Percentiles rank a stretch among this genome's conserved stretches.
These are phyloP conservation scores for Cercospora sp. DNA, from an alignment of 2,329 filamentous ascomycete genomes.

Conservation along the genomic window DNA sequence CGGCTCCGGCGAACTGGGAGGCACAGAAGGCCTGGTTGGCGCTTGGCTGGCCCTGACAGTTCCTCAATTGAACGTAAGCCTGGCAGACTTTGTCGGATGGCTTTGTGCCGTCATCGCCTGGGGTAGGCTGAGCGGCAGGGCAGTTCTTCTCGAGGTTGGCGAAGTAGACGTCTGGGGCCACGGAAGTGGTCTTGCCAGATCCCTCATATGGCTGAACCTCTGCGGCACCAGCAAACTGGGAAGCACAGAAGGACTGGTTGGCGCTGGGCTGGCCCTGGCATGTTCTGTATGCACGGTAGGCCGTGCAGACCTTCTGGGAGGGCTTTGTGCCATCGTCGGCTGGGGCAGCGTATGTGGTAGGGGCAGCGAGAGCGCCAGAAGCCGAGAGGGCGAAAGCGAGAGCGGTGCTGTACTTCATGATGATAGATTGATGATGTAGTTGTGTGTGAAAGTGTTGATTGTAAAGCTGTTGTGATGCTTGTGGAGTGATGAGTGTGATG, in stretches of 20 bases:
- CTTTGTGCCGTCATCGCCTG: conserved; percentile 4
- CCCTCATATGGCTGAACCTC: background rate
- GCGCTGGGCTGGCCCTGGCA: background rate
- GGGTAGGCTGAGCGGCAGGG: background rate
- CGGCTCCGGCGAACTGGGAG: background rate
- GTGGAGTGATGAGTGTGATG: background rate
- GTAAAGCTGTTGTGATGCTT: background rate
- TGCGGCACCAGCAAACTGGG: background rate
- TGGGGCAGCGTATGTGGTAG: background rate
- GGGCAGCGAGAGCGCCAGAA: conserved; percentile 18
- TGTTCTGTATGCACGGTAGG: background rate
- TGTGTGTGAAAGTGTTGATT: background rate
- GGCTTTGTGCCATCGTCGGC: conserved; percentile 6
- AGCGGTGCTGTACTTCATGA: conserved; percentile 22
- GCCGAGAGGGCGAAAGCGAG: conserved; percentile 19
- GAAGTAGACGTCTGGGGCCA: background rate
- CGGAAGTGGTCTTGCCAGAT: background rate
- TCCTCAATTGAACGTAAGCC: too few species aligned
- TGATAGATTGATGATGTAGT: background rate
- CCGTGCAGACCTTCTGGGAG: background rate
- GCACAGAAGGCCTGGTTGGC: background rate
- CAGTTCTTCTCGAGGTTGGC: background rate
- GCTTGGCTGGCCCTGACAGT: background rate
- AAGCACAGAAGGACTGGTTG: background rate
- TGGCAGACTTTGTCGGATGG: background rate